phyloP scores from a whole-genome alignment of 768 basidiomycete species.

The Tricholoma saponaceum region DNA sequence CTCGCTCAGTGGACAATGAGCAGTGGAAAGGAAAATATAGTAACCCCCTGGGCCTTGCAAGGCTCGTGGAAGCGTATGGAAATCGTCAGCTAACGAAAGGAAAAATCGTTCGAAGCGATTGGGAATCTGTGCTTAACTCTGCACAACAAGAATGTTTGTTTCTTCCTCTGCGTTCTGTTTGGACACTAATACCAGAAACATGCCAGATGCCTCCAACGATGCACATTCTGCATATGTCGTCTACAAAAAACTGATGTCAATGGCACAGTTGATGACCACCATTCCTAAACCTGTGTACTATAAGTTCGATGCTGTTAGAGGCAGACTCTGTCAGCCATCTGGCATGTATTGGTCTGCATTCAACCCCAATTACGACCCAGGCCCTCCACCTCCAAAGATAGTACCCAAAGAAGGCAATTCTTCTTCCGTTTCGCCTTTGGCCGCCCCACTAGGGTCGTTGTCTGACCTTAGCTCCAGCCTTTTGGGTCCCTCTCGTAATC shows the following conservation, averaged over 20 bases:
- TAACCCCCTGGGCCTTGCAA: slow-evolving; percentile 56
- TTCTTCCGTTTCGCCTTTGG: background rate
- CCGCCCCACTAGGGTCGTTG: background rate
- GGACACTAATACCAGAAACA: slow-evolving; percentile 6
- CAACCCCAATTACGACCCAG: slow-evolving; percentile 72
- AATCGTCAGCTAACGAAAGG: slow-evolving; percentile 52
- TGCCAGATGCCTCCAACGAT: slow-evolving; percentile 68
- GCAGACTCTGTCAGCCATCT: slow-evolving; percentile 39
- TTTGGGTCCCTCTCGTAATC: background rate
- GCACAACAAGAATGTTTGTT: slow-evolving; percentile 60
- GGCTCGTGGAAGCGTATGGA: slow-evolving; percentile 61
- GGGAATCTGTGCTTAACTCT: slow-evolving; percentile 48
- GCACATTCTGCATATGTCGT: slow-evolving; percentile 59
- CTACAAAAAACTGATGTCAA: slow-evolving; percentile 40
- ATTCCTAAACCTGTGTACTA: slow-evolving; percentile 44
- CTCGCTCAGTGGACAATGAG: slow-evolving; percentile 63
- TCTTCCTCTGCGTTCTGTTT: background rate
- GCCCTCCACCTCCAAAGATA: slow-evolving; percentile 50
- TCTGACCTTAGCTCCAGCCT: background rate
- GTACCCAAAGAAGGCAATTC: slow-evolving; percentile 16
- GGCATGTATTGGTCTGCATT: slow-evolving; percentile 47
- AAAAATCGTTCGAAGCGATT: slow-evolving; percentile 60
- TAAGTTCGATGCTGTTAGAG: slow-evolving; percentile 50
- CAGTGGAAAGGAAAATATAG: slow-evolving; percentile 72
- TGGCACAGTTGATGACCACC: slow-evolving; percentile 33